These are phyloP conservation scores for Phytopythium mirpurense DNA, from an alignment of 352 stramenopile genomes.

Conservation along the genomic window DNA sequence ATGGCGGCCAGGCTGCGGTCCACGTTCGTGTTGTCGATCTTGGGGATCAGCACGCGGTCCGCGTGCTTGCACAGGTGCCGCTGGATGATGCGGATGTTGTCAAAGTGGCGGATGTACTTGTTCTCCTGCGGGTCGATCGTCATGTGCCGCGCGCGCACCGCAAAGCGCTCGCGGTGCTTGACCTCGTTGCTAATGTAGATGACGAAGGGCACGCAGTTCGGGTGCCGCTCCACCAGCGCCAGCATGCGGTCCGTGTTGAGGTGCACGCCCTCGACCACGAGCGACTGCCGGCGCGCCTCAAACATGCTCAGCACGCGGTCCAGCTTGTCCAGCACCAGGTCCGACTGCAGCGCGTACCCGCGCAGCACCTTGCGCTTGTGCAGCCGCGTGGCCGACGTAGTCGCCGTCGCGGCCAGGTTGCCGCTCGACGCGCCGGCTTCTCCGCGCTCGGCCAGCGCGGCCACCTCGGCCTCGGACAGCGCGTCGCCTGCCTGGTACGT, in stretches of 20 bases:
- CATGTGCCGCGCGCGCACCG: slow-evolving; percentile 82
- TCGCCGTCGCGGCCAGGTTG: slow-evolving; percentile 16
- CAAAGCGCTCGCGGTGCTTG: slow-evolving; percentile 84
- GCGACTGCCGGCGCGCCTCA: slow-evolving; percentile 69
- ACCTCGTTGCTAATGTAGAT: slow-evolving; percentile 89
- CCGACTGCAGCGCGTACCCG: slow-evolving; percentile 80
- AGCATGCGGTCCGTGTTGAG: slow-evolving; percentile 81
- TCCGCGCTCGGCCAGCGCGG: slow-evolving; percentile 32
- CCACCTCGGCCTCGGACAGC: slow-evolving; percentile 40
- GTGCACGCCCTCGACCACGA: slow-evolving; percentile 85
- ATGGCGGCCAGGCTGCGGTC: slow-evolving; percentile 83
- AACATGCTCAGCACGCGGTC: slow-evolving; percentile 84
- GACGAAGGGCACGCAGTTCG: slow-evolving; percentile 82
- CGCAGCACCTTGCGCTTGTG: slow-evolving; percentile 81
- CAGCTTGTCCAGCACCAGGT: slow-evolving; percentile 80
- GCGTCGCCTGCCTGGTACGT: slow-evolving; percentile 87
- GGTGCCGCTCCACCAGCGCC: slow-evolving; percentile 71
- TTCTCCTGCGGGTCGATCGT: slow-evolving; percentile 86
- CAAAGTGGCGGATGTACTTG: slow-evolving; percentile 91
- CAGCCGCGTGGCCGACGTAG: slow-evolving; percentile 66
- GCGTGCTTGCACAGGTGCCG: slow-evolving; percentile 81
- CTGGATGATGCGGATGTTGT: slow-evolving; percentile 89
- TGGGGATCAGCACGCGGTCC: slow-evolving; percentile 82
- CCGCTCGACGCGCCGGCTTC: slow-evolving; percentile 5
- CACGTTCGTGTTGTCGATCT: slow-evolving; percentile 89